Percentiles rank a stretch among this genome's conserved stretches.
Conservation (phyloP, 2,329 filamentous ascomycete genomes). For the Orbilia brochopaga region DNA sequence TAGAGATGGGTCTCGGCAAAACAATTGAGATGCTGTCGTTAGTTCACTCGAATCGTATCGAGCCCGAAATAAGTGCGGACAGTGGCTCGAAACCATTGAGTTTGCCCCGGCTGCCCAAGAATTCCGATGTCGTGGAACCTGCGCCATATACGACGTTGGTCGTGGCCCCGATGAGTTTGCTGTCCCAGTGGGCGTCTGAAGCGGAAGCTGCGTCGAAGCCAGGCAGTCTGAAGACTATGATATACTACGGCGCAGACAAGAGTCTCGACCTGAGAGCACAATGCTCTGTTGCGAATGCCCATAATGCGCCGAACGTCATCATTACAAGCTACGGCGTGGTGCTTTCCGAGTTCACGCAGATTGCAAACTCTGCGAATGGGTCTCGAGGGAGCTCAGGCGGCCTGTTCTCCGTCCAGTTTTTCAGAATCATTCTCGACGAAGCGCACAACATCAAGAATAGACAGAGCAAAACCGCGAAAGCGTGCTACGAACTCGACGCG, state of each 20-base stretch:
- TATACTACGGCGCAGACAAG: constrained; percentile 94
- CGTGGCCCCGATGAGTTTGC: constrained; percentile 92
- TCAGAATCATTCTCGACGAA: constrained; percentile 93
- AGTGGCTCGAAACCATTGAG: constrained; percentile 28
- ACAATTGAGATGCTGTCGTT: constrained; percentile 98
- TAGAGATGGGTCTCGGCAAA: constrained; percentile 94
- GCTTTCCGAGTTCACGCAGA: constrained; percentile 83
- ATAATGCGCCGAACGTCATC: constrained; percentile 82
- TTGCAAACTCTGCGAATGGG: constrained; percentile 68
- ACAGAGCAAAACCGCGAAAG: constrained; percentile 89
- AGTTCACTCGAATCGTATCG: constrained; percentile 75
- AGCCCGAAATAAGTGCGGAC: constrained; percentile 49
- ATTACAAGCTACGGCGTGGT: constrained; percentile 95
- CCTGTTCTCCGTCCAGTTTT: constrained; percentile 91
- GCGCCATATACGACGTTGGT: constrained; percentile 92
- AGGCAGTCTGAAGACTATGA: constrained; percentile 79
- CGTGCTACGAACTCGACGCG: constrained; percentile 87
- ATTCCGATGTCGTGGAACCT: constrained; percentile 63
- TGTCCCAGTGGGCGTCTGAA: constrained; percentile 98
- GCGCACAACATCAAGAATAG: constrained; percentile 91
- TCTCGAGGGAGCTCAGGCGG: constrained; percentile 71
- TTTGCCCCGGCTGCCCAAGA: constrained; percentile 47
- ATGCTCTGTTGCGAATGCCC: constrained; percentile 75
- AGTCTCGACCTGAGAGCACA: constrained; percentile 75
- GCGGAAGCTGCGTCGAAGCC: constrained; percentile 85